Evolutionary conservation across 345 rosid species (phyloP).

Genomic region (Boechera stricta): DNA sequence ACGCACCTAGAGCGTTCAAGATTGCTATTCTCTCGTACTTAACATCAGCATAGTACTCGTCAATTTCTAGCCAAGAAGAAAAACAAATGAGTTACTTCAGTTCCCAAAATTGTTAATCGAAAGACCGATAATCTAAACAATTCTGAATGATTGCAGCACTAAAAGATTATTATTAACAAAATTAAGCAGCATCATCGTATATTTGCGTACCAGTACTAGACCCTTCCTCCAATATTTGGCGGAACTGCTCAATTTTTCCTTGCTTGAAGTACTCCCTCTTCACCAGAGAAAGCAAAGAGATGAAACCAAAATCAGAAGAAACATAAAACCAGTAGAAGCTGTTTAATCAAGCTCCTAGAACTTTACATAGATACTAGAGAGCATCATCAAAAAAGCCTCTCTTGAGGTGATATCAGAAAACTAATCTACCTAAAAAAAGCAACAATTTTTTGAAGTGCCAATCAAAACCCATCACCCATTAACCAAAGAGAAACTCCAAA

Average conservation of each 20-base stretch:
- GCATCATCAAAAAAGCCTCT: background rate
- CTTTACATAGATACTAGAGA: background rate
- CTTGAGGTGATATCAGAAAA: background rate
- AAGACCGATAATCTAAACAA: background rate
- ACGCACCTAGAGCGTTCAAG: slow-evolving; percentile 92
- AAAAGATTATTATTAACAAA: background rate
- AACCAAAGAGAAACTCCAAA: background rate
- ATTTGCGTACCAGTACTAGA: slow-evolving; percentile 75
- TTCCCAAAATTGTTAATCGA: background rate
- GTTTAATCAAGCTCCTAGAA: background rate
- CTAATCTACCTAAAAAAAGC: background rate
- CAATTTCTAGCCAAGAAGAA: slow-evolving; percentile 68
- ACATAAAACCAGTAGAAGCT: background rate
- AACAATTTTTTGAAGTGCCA: background rate
- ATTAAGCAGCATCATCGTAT: background rate
- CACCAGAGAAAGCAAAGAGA: slow-evolving; percentile 23
- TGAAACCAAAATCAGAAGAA: slow-evolving; percentile 14
- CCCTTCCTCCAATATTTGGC: slow-evolving; percentile 96
- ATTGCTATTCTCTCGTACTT: slow-evolving; percentile 96
- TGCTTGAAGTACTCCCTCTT: slow-evolving; percentile 98
- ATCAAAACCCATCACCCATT: slow-evolving; percentile 2
- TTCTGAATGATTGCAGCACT: background rate
- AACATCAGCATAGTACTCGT: slow-evolving; percentile 96
- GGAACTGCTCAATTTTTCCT: slow-evolving; percentile 89
- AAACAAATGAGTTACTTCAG: background rate